Base-by-base conservation (phyloP, 805 yeast species). In the Ogataea populi-albae region DNA sequence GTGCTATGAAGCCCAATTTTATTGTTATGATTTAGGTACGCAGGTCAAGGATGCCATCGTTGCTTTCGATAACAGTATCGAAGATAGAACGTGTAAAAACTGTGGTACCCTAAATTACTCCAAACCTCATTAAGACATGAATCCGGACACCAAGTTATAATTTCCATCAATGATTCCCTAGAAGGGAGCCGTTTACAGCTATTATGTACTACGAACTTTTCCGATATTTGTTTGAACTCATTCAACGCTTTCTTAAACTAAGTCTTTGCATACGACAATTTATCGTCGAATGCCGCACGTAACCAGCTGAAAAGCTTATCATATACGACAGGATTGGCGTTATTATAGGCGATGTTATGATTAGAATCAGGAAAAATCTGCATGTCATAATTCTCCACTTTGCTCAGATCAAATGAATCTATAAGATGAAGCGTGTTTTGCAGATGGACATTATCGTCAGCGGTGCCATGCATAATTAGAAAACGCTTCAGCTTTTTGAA, bases 341-440 rank as follows among this genome's bases (percentile, higher is more conserved):
- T 86, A 61, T 93, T 94, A 56, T 70, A 79, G 33, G 60, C 61
- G 29, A 93, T 91, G 30, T 81, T 70, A 58, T 93, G 98, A 54
- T 89, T 91, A 17, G 95, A 84, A 58, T 93, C 98, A 0, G 98
- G 98, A 63, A 81, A 93, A 10, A 88, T 73, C 48, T 81, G 88
- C 65, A 88, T 69, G 52, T 93, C 98, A 54, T 79, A 93, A 54
- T 85, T 85, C 38, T 75, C 79, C n/a, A 83, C 73, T 6, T 43
- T 45, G 21, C 50, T 42, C 31, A 64, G 24, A 50, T 82, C 75
- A 38, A 85, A 68, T 17, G 72, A 58, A 53, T 85, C 89, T 8
- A 84, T 37, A 9, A 84, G 63, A 53, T 73, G 71, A 39, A 73
- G 66, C 3, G 85, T 72, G 54, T 85, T 84, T 51, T 82, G 87